Evolutionary conservation across 768 basidiomycete genomes (phyloP), one percentile per base, ranked within the genome.

Genomic region (Cyathus striatus): DNA sequence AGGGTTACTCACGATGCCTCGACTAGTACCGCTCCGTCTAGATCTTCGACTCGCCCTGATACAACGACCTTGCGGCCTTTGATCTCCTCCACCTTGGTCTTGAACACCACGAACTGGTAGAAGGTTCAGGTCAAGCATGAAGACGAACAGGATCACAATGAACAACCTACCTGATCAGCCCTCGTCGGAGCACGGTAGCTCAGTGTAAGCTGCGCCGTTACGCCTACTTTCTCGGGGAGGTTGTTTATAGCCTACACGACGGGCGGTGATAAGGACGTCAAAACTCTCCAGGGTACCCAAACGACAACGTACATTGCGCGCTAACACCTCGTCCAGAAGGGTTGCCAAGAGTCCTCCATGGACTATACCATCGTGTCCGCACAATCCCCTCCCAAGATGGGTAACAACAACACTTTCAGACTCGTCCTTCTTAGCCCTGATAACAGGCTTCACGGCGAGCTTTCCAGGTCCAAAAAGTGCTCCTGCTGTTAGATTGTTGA

Each of bases 281-380:
- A 12, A 12, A 12, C 13, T 12, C 13, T 32, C 30, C 4, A 16
- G 30, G 16, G 16, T 16, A 32, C 30, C 12, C 30, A 32, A 32
- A 12, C 16, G 30, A 16, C 30, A 32, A 32, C 30, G 12, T 16
- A 32, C 30, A 32, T 80, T 86, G 46, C 95, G 68, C 43, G 83
- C 83, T 33, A 96, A 57, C 13, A 72, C 70, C 69, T 99, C 95
- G 49, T 99, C 95, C 43, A 96, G 59, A 14, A 98, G 61, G 2
- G 92, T 96, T 27, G 93, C 91, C 16, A 98, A 69, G 45, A 98
- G 54, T 1, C 95, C 95, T 0, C 95, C 95, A 53, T 99, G 95
- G 2, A 97, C 68, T 47, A 99, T 92, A 0, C 95, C 95, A 62
- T 95, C 92, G 49, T 95, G 86, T 3, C 90, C 94, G 56, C 95